phyloP scores from a whole-genome alignment of 306 rosid species.

The Leucaena leucocephala region DNA sequence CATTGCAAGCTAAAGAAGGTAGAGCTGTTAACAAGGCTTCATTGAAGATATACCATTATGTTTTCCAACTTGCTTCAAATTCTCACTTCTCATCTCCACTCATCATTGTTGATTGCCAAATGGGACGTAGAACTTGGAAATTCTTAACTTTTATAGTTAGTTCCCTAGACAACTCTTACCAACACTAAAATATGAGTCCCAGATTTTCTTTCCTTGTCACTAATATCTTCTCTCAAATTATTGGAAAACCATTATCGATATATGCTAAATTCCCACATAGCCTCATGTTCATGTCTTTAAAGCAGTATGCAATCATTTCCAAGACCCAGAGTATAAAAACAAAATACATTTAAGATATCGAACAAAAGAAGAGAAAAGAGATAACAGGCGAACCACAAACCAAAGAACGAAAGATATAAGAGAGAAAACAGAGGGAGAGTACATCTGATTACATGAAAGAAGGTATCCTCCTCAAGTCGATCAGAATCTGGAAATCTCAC shows the following conservation, averaged over 20 bases:
- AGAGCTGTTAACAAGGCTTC: background rate
- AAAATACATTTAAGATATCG: background rate
- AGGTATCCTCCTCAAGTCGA: slow-evolving; percentile 13
- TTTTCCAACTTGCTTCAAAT: background rate
- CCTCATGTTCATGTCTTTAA: background rate
- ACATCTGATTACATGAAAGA: background rate
- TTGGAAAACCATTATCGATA: background rate
- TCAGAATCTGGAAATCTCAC: slow-evolving; percentile 36
- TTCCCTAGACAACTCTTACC: background rate
- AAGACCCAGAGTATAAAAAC: background rate
- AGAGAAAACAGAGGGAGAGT: background rate
- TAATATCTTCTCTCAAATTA: background rate
- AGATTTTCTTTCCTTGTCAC: background rate
- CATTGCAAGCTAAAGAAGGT: background rate
- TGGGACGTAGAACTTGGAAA: background rate
- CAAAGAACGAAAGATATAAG: background rate
- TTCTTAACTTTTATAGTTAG: background rate
- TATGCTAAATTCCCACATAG: background rate
- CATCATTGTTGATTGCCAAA: background rate
- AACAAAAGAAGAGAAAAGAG: background rate
- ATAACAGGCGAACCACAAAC: background rate
- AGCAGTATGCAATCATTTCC: background rate
- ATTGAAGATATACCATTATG: background rate
- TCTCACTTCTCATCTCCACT: background rate
- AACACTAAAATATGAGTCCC: background rate